These are phyloP conservation scores for Apiotrichum montevideense DNA, from an alignment of 1,284 basidiomycete species.

Conservation along the genomic window DNA sequence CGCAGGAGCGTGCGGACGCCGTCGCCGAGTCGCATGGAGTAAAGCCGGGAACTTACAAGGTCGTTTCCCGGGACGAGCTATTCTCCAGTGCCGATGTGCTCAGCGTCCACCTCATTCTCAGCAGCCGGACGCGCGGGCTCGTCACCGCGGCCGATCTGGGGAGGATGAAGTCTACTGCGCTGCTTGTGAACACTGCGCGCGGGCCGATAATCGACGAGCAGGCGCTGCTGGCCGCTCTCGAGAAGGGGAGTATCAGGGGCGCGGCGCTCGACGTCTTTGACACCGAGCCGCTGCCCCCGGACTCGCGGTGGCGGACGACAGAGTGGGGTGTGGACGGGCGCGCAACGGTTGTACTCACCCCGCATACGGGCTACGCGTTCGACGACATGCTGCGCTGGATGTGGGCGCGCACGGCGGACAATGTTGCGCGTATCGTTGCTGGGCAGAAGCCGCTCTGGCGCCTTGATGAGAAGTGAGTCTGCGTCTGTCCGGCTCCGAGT, in stretches of 20 bases:
- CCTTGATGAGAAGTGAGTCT: background rate
- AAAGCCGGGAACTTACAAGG: conserved; percentile 29
- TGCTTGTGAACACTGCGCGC: conserved; percentile 25
- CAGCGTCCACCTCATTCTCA: conserved; percentile 1
- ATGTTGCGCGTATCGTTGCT: conserved; percentile 16
- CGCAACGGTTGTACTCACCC: conserved; percentile 47
- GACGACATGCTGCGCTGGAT: conserved; percentile 19
- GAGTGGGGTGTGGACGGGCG: conserved; percentile 43
- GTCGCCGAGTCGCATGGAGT: conserved; percentile 50
- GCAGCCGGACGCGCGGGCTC: background rate
- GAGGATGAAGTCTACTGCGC: conserved; percentile 19
- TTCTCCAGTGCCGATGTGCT: conserved; percentile 51
- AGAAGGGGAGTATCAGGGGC: conserved; percentile 28
- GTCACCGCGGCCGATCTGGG: conserved; percentile 8
- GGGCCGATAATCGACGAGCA: conserved; percentile 22
- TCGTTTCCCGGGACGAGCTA: conserved; percentile 53
- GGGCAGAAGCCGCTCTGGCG: conserved; percentile 15
- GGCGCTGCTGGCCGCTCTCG: conserved; percentile 46
- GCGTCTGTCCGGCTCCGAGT: too few relatives aligned
- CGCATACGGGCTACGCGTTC: conserved; percentile 55
- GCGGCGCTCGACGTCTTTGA: conserved; percentile 54
- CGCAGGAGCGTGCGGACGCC: conserved; percentile 53
- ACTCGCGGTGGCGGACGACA: conserved; percentile 53
- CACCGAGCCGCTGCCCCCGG: conserved; percentile 56
- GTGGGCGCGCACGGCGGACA: conserved; percentile 25